Evolutionary conservation across 768 basidiomycete genomes (phyloP), one percentile per base, ranked within the genome.

Genomic region (Infundibulicybe gibba): DNA sequence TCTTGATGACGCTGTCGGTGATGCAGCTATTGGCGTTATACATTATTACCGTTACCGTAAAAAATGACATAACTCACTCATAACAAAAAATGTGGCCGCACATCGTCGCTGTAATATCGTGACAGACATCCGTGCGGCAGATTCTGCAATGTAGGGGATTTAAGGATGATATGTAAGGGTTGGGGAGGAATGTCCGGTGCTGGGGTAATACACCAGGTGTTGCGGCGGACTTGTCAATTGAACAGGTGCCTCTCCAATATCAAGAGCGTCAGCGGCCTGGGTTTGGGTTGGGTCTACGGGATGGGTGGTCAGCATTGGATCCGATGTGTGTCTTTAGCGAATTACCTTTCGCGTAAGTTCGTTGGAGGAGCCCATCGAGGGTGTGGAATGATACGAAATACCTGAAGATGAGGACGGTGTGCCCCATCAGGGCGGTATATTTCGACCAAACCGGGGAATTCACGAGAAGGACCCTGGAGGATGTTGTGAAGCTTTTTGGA

Each of bases 11-110:
- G 11, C 69, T 71, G 17, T 72, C 66, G 2, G 73, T 72, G 49
- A 83, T 82, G 47, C 81, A 83, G 44, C 80, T 83, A 54, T 3
- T 33, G 38, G 25, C 16, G 13, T 50, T 13, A 39, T 16, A 9
- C 47, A 31, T 50, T 16, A 54, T 37, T 15, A 39, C 32, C 5
- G 41, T 32, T 32, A 14, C 16, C 14, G 33, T n/a, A 35, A 17
- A 6, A 31, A 35, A 12, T 5, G 15, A 15, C 16, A 20, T 15
- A 41, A 51, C 75, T 17, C 47, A 81, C 81, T 67, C 48, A 45
- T 77, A 70, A 53, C 82, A 84, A 51, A 84, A 84, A 14, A 84
- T 54, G 50, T 84, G 82, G 3, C 82, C 82, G 53, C 82, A 84
- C 61, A 79, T 75, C 3, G 77, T 81, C 16, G 74, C 80, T 2